Conservation (phyloP, 1,284 basidiomycete genomes). For the Leccinum pallidistipes region DNA sequence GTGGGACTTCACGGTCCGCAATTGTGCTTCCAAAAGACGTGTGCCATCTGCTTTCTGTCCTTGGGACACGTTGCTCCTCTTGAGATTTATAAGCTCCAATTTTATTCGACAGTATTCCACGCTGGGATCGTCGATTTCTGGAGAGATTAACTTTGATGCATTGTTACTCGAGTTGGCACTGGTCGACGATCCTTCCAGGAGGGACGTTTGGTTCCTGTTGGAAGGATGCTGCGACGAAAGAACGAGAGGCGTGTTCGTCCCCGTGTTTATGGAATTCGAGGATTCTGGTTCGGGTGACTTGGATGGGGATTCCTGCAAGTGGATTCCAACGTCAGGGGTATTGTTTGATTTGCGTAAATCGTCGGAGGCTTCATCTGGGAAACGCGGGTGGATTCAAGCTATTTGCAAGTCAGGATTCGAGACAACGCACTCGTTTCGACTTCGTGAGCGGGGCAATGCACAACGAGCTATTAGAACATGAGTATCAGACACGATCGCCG, state of each 20-base stretch:
- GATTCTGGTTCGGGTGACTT: slow-evolving; percentile 2
- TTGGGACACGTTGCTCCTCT: slow-evolving; percentile 1
- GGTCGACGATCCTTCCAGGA: slow-evolving; percentile 17
- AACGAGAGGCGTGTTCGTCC: slow-evolving; percentile 42
- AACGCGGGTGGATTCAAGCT: slow-evolving; percentile 7
- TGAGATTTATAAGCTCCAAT: slow-evolving; percentile 50
- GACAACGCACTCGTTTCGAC: slow-evolving; percentile 39
- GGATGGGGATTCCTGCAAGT: slow-evolving; percentile 4
- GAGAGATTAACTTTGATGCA: slow-evolving; percentile 32
- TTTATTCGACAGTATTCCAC: slow-evolving; percentile 62
- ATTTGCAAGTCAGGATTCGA: neutral
- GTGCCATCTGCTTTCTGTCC: slow-evolving; percentile 8
- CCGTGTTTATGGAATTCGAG: slow-evolving; percentile 24
- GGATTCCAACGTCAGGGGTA: slow-evolving; percentile 2
- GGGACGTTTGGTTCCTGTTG: slow-evolving; percentile 15
- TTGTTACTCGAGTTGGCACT: slow-evolving; percentile 12
- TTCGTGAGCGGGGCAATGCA: slow-evolving; percentile 69
- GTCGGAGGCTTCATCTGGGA: slow-evolving; percentile 11
- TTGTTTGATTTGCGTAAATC: slow-evolving; percentile 7
- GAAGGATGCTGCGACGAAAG: slow-evolving; percentile 31
- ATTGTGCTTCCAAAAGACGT: slow-evolving; percentile 47
- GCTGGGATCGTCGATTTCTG: slow-evolving; percentile 57
- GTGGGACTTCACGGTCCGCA: slow-evolving; percentile 59
- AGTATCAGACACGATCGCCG: slow-evolving; percentile 3
- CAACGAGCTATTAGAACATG: slow-evolving; percentile 55